phyloP scores from a whole-genome alignment of 768 basidiomycete genomes.

The Lactarius hengduanensis region DNA sequence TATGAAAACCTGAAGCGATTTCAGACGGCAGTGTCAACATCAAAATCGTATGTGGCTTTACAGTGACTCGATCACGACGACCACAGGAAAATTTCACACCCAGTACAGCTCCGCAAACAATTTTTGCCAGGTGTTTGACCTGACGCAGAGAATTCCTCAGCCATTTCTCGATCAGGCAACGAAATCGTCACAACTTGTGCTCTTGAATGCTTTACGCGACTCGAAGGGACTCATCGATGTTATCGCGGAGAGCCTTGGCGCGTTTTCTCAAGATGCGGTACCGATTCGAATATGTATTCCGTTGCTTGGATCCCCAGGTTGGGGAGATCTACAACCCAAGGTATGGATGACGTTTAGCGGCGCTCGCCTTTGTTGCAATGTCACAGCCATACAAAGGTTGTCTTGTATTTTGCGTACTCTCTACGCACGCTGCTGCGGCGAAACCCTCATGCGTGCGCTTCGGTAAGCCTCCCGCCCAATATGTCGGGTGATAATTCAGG shows the following conservation, averaged over 20 bases:
- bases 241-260: conserved; percentile 17
- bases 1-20: conserved; percentile 94
- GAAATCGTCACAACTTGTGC: conserved; percentile 19
- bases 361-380: conserved; percentile 2
- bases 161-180: conserved; percentile 39
- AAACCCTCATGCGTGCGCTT: conserved; percentile 61
- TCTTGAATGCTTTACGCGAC: conserved; percentile 15
- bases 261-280: conserved; percentile 23
- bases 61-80: conserved; percentile 12
- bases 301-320: conserved; percentile 43
- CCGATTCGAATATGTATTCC: conserved; percentile 29
- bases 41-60: conserved; percentile 45
- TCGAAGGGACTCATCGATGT: conserved; percentile 8
- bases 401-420: conserved; percentile 69
- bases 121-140: no score
- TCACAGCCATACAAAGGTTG: conserved; percentile 45
- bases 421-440: conserved; percentile 61
- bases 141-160: conserved; percentile 44
- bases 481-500: conserved; percentile 57
- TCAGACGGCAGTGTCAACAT: conserved; percentile 70
- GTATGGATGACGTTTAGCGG: conserved; percentile 41
- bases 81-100: background rate
- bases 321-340: conserved; percentile 61
- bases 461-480: conserved; percentile 64
- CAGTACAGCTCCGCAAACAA: no score